Evolutionary conservation across 768 basidiomycete species (phyloP).

Genomic region (Lentinula guzmanii): DNA sequence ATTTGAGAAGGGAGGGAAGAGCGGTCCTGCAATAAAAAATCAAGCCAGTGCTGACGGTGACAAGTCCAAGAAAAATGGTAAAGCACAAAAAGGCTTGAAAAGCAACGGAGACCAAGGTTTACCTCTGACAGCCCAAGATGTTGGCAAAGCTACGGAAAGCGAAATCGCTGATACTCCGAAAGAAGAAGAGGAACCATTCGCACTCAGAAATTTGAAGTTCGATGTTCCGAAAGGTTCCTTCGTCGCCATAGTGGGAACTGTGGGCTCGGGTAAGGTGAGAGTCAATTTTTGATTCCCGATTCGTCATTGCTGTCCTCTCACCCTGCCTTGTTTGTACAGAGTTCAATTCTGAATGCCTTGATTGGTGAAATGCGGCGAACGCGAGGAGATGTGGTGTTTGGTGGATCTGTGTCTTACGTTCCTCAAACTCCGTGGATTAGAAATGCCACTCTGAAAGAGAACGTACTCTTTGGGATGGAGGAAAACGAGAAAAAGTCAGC

Average conservation of each 20-base stretch:
- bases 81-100: background rate
- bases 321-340: conserved; percentile 16
- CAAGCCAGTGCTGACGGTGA: conserved; percentile 7
- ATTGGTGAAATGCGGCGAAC: conserved; percentile 42
- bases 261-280: conserved; percentile 43
- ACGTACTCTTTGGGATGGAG: conserved; percentile 66
- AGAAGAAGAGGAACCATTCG: conserved; percentile 8
- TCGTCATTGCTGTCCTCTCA: background rate
- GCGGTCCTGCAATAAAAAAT: conserved; percentile 11
- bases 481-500: conserved; percentile 50
- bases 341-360: conserved; percentile 25
- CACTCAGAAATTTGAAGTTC: conserved; percentile 5
- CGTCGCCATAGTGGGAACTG: conserved; percentile 44
- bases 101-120: conserved; percentile 11
- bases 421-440: conserved; percentile 62
- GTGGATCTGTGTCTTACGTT: conserved; percentile 51
- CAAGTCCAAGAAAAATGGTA: conserved; percentile 10
- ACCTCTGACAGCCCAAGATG: conserved; percentile 11
- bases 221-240: conserved; percentile 34
- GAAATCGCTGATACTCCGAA: background rate
- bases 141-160: background rate
- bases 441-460: conserved; percentile 66
- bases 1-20: conserved; percentile 16
- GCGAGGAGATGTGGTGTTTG: conserved; percentile 43
- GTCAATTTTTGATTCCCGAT: background rate